Base-by-base conservation (phyloP, 2,329 filamentous ascomycete species). In the Lasiodiplodia gonubiensis region DNA sequence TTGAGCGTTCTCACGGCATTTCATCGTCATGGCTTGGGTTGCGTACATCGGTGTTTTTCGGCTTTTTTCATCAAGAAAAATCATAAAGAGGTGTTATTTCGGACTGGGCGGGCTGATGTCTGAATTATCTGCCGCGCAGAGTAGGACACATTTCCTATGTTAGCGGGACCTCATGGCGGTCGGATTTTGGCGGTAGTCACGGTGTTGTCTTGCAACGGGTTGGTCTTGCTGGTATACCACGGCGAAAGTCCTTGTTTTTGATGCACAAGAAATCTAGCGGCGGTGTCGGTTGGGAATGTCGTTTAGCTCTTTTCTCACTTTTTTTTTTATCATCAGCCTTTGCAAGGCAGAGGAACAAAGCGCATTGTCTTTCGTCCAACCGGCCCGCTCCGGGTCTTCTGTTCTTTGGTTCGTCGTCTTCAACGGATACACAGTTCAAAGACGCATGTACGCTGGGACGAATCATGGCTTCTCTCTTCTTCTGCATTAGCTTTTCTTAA, bases 111-210 rank as follows among this genome's bases (percentile, higher is more conserved):
- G 67, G 35, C 55, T 54, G 66, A 55, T 61, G 57, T 61, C 52
- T 37, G 48, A 54, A 37, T 25, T 42, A 61, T 67, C 55, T 67
- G 35, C 57, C 46, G 66, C 67, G 48, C 37, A 57, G 67, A 33
- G 65, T 67, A 42, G 74, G 74, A 71, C 74, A 76, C 76, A 78
- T 78, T 79, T 79, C 78, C 75, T 72, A 79, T 77, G 78, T 77
- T 78, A 63, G 74, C 71, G 72, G 75, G 67, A 48, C 59, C 23
- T 35, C 54, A 67, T 59, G 54, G 64, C 33, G 61, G 53, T 67
- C 37, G 67, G 67, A 59, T 64, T 60, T 33, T 21, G 64, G 53
- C n/a, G 63, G 53, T 67, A 67, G 67, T 59, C 51, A 60, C 42
- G 53, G 61, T 68, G 52, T 68, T 68, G 54, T 66, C 66, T 67